Base-by-base conservation (phyloP, 129 eudicot genomes). In the Flaveria trinervia region DNA sequence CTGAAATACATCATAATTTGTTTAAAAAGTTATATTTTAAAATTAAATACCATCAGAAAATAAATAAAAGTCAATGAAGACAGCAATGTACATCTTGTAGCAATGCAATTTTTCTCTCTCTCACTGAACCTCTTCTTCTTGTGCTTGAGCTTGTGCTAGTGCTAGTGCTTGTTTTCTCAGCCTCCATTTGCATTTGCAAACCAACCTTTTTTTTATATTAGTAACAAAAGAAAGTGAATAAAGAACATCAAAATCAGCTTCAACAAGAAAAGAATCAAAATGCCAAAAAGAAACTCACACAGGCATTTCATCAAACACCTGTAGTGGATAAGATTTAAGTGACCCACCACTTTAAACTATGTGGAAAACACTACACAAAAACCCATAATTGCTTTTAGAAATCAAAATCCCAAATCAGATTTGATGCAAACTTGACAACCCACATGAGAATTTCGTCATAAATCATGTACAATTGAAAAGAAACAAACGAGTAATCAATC, bases 41-140 rank as follows among this genome's bases (percentile, higher is more conserved):
- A 71, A 70, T 78, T 72, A 65, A 41, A 72, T 65, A 20, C 73
- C 83, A 60, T 52, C 52, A 16, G 16, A 64, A 28, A 6, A 64
- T 15, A 64, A 44, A 36, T 26, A 57, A 67, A 80, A 80, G 80
- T 80, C 75, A 74, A 74, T 67, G 80, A 71, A 50, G 66, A 49
- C 79, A 65, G 77, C 74, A 74, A 71, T 51, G 25, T 87, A 93
- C 98, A 88, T 93, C 98, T 88, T 88, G 92, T 77, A 81, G 88
- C 87, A 93, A 77, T 77, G 96, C 89, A 77, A 85, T 85, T 80
- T 88, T 93, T 62, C 89, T 85, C 65, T 90, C 89, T 66, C 89
- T 84, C 61, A 80, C 79, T 51, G 89, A 78, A 66, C 90, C 83
- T 82, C 88, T 57, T 74, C 83, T 76, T 48, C 78, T 67, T 9